Conservation (phyloP, 2,329 filamentous ascomycete genomes). For the Lecanicillium sp. region DNA sequence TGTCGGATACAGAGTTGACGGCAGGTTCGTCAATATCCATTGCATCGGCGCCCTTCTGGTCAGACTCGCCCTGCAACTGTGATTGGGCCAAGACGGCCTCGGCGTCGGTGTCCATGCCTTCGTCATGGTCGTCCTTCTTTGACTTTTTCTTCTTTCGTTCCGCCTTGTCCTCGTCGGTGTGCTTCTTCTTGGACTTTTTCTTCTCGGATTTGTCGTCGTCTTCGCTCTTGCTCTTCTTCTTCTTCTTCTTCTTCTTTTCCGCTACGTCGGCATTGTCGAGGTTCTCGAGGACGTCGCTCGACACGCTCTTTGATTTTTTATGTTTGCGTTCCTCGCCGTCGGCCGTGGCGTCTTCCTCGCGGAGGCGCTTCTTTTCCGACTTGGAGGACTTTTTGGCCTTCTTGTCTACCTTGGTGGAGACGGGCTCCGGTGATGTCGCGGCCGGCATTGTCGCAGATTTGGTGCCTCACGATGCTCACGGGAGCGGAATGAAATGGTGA, state of each 20-base stretch:
- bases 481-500: constrained; percentile 3
- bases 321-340: constrained; percentile 38
- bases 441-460: constrained; percentile 27
- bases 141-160: constrained; percentile 18
- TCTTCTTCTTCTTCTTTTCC: constrained; percentile 28
- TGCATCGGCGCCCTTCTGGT: constrained; percentile 23
- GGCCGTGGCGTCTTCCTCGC: constrained; percentile 36
- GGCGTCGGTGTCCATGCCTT: constrained; percentile 22
- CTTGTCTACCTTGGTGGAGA: constrained; percentile 31
- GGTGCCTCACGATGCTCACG: constrained; percentile 10
- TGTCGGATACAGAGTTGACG: constrained; percentile 25
- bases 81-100: constrained; percentile 13
- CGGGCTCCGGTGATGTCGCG: constrained; percentile 26
- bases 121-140: constrained; percentile 27
- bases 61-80: constrained; percentile 2
- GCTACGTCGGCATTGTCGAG: constrained; percentile 26
- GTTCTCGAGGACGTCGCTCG: constrained; percentile 21
- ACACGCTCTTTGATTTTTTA: constrained; percentile 46
- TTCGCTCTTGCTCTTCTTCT: constrained; percentile 17
- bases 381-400: constrained; percentile 30
- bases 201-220: not conserved
- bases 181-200: constrained; percentile 18
- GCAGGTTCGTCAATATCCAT: constrained; percentile 35
- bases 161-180: not conserved
- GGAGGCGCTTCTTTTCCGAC: constrained; percentile 38